Evolutionary conservation across 352 stramenopile species (phyloP).

Genomic region (Globisporangium recalcitrans): DNA sequence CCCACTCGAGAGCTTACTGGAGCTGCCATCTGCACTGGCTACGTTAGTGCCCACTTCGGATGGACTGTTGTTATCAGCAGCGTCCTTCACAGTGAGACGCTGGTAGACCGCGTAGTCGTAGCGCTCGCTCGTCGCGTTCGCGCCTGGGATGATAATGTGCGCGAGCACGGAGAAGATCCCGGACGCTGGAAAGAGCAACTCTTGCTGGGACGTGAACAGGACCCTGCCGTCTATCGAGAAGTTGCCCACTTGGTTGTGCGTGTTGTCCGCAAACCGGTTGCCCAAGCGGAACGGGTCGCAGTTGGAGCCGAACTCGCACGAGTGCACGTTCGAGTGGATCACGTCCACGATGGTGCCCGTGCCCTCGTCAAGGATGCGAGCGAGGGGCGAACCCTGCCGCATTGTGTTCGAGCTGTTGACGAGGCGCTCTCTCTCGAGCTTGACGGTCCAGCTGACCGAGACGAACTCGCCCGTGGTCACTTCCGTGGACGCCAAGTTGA

Average conservation of each 20-base stretch:
- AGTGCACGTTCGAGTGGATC: slow-evolving; percentile 25
- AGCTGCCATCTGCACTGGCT: background rate
- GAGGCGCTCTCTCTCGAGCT: slow-evolving; percentile 17
- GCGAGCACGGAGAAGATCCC: slow-evolving; percentile 27
- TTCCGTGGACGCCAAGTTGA: slow-evolving; percentile 12
- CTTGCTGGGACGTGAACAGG: slow-evolving; percentile 21
- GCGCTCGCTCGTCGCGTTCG: slow-evolving; percentile 13
- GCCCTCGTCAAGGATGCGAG: slow-evolving; percentile 9
- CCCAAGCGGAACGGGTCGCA: slow-evolving; percentile 26
- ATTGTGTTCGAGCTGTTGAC: slow-evolving; percentile 15
- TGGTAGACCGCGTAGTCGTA: slow-evolving; percentile 29
- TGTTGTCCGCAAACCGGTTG: slow-evolving; percentile 18
- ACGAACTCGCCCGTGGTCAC: slow-evolving; percentile 15
- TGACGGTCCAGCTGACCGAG: slow-evolving; percentile 21
- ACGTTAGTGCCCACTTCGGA: background rate
- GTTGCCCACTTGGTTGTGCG: slow-evolving; percentile 21
- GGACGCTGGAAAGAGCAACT: slow-evolving; percentile 16
- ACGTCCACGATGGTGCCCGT: slow-evolving; percentile 17
- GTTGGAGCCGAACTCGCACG: slow-evolving; percentile 24
- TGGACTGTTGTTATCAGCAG: background rate
- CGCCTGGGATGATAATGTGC: slow-evolving; percentile 23
- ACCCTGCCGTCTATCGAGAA: slow-evolving; percentile 11
- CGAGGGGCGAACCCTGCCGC: slow-evolving; percentile 5
- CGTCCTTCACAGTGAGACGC: slow-evolving; percentile 19
- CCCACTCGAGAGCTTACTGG: background rate